These are phyloP conservation scores for Triadica sebifera DNA, from an alignment of 345 rosid genomes.

Conservation along the genomic window DNA sequence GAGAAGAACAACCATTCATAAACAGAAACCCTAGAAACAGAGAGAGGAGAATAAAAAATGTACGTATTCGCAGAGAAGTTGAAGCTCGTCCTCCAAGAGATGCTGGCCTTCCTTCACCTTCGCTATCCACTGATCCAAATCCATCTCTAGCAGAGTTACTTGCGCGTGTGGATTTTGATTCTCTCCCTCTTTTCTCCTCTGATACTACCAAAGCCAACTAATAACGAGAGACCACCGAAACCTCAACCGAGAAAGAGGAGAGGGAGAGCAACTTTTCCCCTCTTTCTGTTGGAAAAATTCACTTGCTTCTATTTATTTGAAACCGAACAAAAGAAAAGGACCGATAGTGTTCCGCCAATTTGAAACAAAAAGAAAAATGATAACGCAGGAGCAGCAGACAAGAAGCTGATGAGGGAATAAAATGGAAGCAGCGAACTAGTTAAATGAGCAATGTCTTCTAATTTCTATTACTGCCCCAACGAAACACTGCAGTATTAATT, in stretches of 20 bases:
- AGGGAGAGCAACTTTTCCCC: neutral
- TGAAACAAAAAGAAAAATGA: too few species aligned
- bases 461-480: too few species aligned
- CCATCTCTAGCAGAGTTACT: constrained; percentile 43
- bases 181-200: neutral
- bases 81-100: constrained; percentile 93
- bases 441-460: too few species aligned
- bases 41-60: constrained; percentile 2
- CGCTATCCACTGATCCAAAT: constrained; percentile 96
- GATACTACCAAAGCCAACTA: neutral
- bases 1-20: neutral
- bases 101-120: constrained; percentile 97
- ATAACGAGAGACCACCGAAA: neutral
- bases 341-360: too few species aligned
- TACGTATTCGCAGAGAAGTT: constrained; percentile 98
- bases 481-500: too few species aligned
- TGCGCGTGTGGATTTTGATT: neutral
- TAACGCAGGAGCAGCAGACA: too few species aligned
- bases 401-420: too few species aligned
- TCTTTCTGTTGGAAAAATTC: too few species aligned
- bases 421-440: too few species aligned
- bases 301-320: too few species aligned
- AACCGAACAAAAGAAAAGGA: neutral
- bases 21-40: constrained; percentile 4
- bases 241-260: neutral